Percentiles rank a stretch among this genome's conserved stretches.
Evolutionary conservation across 2,329 filamentous ascomycete genomes (phyloP).

Genomic region (Cladophialophora carrionii): DNA sequence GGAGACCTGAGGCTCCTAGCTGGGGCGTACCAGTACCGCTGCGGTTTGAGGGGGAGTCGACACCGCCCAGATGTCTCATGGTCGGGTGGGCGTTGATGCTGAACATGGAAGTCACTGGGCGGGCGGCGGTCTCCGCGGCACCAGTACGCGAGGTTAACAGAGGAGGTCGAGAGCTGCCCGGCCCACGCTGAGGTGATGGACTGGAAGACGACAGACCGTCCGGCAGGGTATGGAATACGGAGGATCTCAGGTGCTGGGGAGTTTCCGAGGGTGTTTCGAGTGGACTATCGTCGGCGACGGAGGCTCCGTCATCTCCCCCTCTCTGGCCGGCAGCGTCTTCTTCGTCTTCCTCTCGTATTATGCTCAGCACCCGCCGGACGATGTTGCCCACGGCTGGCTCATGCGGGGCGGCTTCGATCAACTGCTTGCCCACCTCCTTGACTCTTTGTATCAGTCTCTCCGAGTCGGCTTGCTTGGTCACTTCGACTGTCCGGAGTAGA

Average conservation of each 20-base stretch:
- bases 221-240: constrained; percentile 14
- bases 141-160: constrained; percentile 63
- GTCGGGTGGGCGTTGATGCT: constrained; percentile 76
- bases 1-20: constrained; percentile 39
- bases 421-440: constrained; percentile 72
- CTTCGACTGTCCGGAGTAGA: constrained; percentile 81
- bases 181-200: constrained; percentile 38
- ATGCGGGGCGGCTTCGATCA: constrained; percentile 81
- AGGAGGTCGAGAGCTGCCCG: constrained; percentile 57
- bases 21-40: constrained; percentile 42
- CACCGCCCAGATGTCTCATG: constrained; percentile 37
- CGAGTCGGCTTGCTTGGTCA: constrained; percentile 76
- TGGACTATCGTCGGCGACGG: constrained; percentile 61
- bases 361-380: constrained; percentile 81
- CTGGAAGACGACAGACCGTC: constrained; percentile 24
- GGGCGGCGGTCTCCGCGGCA: constrained; percentile 56
- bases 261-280: constrained; percentile 50
- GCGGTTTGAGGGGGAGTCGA: constrained; percentile 46
- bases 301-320: constrained; percentile 58
- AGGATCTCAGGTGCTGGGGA: constrained; percentile 37
- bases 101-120: constrained; percentile 73
- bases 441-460: constrained; percentile 79
- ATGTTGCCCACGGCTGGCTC: constrained; percentile 96
- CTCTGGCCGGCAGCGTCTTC: constrained; percentile 62
- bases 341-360: constrained; percentile 88